These are phyloP conservation scores for Turnera subulata DNA, from an alignment of 345 rosid species.

Conservation along the genomic window DNA sequence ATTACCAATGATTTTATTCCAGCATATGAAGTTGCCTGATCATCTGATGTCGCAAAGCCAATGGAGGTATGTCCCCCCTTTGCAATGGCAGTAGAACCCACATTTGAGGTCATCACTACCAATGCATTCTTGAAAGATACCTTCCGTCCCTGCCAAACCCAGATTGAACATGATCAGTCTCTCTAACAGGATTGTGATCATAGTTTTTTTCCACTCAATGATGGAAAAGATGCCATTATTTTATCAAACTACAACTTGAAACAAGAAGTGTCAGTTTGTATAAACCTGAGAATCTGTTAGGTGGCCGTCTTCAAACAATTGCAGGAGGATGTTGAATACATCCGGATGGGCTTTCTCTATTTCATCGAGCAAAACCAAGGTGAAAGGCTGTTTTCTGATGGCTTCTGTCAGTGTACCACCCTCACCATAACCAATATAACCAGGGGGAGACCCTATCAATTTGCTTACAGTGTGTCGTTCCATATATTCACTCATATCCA, in stretches of 20 bases:
- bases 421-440: conserved; percentile 89
- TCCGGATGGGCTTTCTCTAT: conserved; percentile 75
- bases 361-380: conserved; percentile 63
- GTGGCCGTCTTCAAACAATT: conserved; percentile 96
- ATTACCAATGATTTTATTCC: conserved; percentile 74
- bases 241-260: background rate
- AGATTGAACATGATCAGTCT: conserved; percentile 6
- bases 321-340: conserved; percentile 93
- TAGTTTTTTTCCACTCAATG: background rate
- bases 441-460: conserved; percentile 92
- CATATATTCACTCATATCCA: conserved; percentile 99
- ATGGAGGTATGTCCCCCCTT: conserved; percentile 72
- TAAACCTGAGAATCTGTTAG: conserved; percentile 95
- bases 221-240: background rate
- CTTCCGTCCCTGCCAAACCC: conserved; percentile 67
- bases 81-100: conserved; percentile 82
- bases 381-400: conserved; percentile 87
- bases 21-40: conserved; percentile 55
- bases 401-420: conserved; percentile 97
- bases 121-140: conserved; percentile 93
- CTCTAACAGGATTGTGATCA: background rate
- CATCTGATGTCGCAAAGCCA: conserved; percentile 59
- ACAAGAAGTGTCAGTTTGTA: conserved; percentile 1
- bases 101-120: conserved; percentile 92
- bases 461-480: conserved; percentile 97